Evolutionary conservation across 2,329 filamentous ascomycete species (phyloP).

Genomic region (Cladorrhinum sp.): DNA sequence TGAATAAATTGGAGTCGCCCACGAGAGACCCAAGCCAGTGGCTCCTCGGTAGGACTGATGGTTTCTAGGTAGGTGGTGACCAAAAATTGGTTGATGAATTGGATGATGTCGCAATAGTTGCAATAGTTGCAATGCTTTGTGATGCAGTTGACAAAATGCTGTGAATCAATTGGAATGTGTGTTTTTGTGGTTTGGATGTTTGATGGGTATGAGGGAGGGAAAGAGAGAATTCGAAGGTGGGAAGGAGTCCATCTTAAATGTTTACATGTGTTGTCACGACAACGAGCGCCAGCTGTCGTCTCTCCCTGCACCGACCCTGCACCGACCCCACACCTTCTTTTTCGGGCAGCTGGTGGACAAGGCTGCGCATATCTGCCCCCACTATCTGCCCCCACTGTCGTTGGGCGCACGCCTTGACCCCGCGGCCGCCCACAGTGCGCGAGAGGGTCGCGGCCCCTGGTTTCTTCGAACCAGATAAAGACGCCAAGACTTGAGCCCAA

Average conservation of each 20-base stretch:
- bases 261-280: constrained; percentile 27
- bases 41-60: constrained; percentile 48
- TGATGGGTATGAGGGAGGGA: constrained; percentile 9
- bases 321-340: constrained; percentile 3
- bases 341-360: background rate
- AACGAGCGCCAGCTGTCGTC: constrained; percentile 10
- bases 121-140: constrained; percentile 39
- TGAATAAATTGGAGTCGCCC: background rate
- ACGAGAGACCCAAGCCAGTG: constrained; percentile 60
- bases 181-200: constrained; percentile 17
- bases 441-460: background rate
- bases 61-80: constrained; percentile 41
- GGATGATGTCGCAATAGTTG: constrained; percentile 38
- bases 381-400: background rate
- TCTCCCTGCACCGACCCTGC: constrained; percentile 5
- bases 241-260: constrained; percentile 25
- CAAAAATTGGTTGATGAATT: constrained; percentile 30
- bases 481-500: background rate
- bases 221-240: constrained; percentile 19
- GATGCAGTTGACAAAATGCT: background rate
- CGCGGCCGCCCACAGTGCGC: background rate
- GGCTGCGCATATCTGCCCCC: background rate
- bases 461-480: background rate
- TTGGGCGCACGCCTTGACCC: background rate
- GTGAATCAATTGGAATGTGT: constrained; percentile 6